Base-by-base conservation (phyloP, 2,329 filamentous ascomycete species). In the Alternaria tenuissima region DNA sequence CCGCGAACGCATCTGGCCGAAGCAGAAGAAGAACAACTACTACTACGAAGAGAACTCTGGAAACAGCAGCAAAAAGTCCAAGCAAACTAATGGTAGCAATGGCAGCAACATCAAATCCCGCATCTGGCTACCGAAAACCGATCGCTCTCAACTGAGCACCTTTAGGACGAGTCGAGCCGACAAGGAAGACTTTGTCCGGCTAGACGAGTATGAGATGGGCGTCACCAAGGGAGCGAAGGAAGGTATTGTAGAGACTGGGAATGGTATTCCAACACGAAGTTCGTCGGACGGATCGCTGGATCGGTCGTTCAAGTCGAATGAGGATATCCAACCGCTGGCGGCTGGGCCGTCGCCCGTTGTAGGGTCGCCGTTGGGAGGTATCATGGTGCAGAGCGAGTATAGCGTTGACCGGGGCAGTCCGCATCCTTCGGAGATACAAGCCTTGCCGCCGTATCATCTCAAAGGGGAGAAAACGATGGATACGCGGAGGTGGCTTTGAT, bases 171-270 rank as follows among this genome's bases (percentile, higher is more conserved):
- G 53, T 3, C 36, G 36, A n/a, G 26, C 38, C 11, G 43, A 55
- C n/a, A 55, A 55, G 18, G 53, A 55, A 9, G 53, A 55, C 20
- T 55, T 55, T 24, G 24, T 55, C 36, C 53, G 53, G 4, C 20
- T 55, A 12, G 53, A 49, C 43, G 53, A 58, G 11, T 39, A 28
- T 28, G 53, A 55, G 5, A 47, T 49, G 32, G 38, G 43, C 14
- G n/a, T 28, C 30, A 16, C 43, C 7, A 39, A 16, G 7, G 26
- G 28, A 9, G 28, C 16, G 14, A 39, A 55, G 8, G 28, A 47
- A 4, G 12, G 16, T 4, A 22, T 22, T 11, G 7, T 24, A 1
- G 18, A 14, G 9, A 32, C 32, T n/a, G 36, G 46, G 14, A 36
- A 4, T 28, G 5, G 8, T 20, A 36, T 4, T 36, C 32, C 34